Evolutionary conservation across 768 basidiomycete genomes (phyloP).

Genomic region (Phylloporus arenicola): DNA sequence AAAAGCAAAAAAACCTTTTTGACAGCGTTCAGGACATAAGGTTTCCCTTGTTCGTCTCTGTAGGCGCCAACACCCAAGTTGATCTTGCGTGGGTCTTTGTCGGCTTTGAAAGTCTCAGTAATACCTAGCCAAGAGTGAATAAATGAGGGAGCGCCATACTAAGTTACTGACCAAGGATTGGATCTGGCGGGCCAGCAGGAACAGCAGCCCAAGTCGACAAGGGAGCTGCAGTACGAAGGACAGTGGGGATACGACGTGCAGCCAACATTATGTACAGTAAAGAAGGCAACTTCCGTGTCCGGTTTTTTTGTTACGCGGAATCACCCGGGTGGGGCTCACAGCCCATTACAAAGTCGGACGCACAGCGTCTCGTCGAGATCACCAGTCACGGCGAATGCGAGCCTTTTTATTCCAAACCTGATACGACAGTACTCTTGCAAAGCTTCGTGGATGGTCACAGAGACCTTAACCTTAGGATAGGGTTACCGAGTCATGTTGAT

Average conservation of each 20-base stretch:
- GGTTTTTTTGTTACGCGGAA: background rate
- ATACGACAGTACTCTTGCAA: background rate
- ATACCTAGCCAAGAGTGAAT: slow-evolving; percentile 50
- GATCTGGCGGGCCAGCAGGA: slow-evolving; percentile 84
- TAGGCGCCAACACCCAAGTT: slow-evolving; percentile 98
- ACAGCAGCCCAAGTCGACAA: slow-evolving; percentile 79
- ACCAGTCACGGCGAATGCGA: background rate
- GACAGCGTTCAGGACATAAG: slow-evolving; percentile 86
- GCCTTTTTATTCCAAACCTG: background rate
- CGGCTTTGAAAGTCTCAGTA: slow-evolving; percentile 94
- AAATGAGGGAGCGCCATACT: slow-evolving; percentile 3
- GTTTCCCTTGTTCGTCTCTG: slow-evolving; percentile 91
- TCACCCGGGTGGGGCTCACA: background rate
- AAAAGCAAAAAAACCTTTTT: slow-evolving; percentile 56
- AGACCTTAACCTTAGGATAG: slow-evolving; percentile 19
- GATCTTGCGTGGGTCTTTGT: slow-evolving; percentile 88
- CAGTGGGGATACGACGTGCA: slow-evolving; percentile 46
- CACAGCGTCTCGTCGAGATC: background rate
- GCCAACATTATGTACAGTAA: slow-evolving; percentile 34
- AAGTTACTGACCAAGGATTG: slow-evolving; percentile 72
- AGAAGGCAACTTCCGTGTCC: background rate
- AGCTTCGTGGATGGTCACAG: background rate
- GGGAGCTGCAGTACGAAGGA: slow-evolving; percentile 34
- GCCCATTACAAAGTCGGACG: background rate
- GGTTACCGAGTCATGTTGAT: slow-evolving; percentile 4